A percentile compares a stretch with the other conserved stretches of the same genome.
These are phyloP conservation scores for Zymoseptoria brevis DNA, from an alignment of 2,329 filamentous ascomycete genomes.

Conservation along the genomic window DNA sequence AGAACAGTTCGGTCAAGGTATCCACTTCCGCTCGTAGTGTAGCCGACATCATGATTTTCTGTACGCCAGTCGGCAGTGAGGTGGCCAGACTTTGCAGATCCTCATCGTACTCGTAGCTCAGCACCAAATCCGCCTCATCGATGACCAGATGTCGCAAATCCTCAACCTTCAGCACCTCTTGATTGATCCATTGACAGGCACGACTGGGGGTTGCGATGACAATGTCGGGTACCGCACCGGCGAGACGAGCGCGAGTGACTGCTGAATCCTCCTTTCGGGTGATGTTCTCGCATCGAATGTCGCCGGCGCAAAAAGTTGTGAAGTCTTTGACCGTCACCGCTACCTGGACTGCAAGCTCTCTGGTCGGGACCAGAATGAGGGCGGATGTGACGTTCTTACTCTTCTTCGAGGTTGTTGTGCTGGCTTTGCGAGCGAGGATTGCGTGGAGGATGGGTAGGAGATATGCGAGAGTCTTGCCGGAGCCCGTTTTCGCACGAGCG, in stretches of 20 bases:
- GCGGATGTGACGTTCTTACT: constrained; percentile 49
- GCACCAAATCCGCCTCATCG: constrained; percentile 87
- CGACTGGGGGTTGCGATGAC: constrained; percentile 86
- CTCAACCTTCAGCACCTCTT: constrained; percentile 60
- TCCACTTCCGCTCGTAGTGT: constrained; percentile 85
- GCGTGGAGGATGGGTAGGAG: constrained; percentile 79
- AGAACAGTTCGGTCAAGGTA: constrained; percentile 76
- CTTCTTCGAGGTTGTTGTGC: constrained; percentile 35
- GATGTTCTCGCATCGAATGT: constrained; percentile 74
- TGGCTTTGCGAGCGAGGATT: constrained; percentile 69
- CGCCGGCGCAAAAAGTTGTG: constrained; percentile 74
- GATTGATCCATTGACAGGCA: constrained; percentile 69
- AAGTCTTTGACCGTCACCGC: constrained; percentile 69
- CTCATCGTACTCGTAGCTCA: constrained; percentile 90
- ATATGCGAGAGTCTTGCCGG: constrained; percentile 96
- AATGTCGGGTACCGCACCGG: constrained; percentile 70
- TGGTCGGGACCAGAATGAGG: constrained; percentile 88
- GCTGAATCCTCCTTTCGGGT: constrained; percentile 84
- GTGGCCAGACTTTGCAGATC: constrained; percentile 75
- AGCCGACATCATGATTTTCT: constrained; percentile 89
- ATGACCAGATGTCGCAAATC: constrained; percentile 72
- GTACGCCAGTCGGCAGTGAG: constrained; percentile 72
- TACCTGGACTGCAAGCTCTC: constrained; percentile 89
- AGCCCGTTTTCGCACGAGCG: constrained; percentile 88
- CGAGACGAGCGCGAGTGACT: constrained; percentile 78